These are phyloP conservation scores for Hygrophorus pudorinus DNA, from an alignment of 768 basidiomycete genomes.

Conservation along the genomic window DNA sequence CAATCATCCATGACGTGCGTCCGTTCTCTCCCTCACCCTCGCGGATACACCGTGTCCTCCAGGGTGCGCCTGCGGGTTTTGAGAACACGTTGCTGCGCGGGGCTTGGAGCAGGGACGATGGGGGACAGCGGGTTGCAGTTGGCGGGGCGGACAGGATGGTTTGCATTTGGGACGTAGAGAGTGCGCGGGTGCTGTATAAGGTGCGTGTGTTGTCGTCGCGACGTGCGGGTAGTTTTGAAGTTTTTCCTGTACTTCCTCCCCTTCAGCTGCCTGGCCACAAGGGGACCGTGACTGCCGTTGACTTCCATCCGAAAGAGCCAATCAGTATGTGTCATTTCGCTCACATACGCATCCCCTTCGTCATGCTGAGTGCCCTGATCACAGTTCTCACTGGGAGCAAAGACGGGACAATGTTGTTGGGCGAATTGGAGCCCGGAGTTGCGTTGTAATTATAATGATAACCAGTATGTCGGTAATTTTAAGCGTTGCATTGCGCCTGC, in stretches of 20 bases:
- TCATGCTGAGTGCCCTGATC: constrained; percentile 2
- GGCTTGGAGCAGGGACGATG: constrained; percentile 84
- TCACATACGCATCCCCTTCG: neutral
- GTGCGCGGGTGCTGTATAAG: constrained; percentile 68
- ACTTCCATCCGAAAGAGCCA: constrained; percentile 94
- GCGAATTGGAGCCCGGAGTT: constrained; percentile 73
- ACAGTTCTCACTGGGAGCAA: constrained; percentile 87
- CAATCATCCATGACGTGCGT: constrained; percentile 84
- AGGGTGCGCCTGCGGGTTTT: constrained; percentile 89
- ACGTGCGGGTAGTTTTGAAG: neutral
- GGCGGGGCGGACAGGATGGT: constrained; percentile 87
- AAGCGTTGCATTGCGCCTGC: no score
- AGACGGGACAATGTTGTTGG: constrained; percentile 85
- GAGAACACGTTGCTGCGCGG: constrained; percentile 79
- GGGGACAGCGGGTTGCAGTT: constrained; percentile 72
- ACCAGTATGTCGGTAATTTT: neutral
- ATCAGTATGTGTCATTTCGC: constrained; percentile 53
- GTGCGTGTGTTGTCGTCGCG: constrained; percentile 22
- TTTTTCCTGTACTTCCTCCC: neutral
- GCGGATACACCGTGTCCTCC: constrained; percentile 67
- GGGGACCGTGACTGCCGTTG: constrained; percentile 91
- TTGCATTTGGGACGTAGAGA: constrained; percentile 82
- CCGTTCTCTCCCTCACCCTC: constrained; percentile 86
- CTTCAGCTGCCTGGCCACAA: constrained; percentile 86
- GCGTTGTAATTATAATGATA: neutral